Evolutionary conservation across 2,329 filamentous ascomycete genomes (phyloP).

Genomic region (Pestalotiopsis fici): DNA sequence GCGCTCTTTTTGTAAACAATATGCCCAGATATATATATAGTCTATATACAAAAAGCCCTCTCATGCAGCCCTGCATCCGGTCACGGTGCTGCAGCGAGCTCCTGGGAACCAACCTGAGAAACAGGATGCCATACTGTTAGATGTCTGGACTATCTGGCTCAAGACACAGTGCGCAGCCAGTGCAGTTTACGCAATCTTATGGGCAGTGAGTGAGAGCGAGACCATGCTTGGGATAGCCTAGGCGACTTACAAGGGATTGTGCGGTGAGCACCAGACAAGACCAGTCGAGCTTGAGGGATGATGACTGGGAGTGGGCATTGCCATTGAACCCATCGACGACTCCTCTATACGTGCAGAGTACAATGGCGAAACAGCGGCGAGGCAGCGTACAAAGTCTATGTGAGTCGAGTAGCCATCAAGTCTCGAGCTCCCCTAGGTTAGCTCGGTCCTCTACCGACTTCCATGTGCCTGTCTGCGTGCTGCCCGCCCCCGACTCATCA

Average conservation of each 20-base stretch:
- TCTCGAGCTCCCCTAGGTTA: too few species aligned
- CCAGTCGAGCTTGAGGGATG: too few species aligned
- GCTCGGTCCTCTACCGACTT: not conserved
- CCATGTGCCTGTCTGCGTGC: not conserved
- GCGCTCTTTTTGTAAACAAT: not conserved
- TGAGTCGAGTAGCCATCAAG: not conserved
- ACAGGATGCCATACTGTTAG: conserved; percentile 28
- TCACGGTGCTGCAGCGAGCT: conserved; percentile 1
- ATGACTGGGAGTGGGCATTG: not conserved
- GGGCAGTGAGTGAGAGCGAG: not conserved
- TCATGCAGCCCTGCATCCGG: not conserved
- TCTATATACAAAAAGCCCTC: not conserved
- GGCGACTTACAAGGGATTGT: not conserved
- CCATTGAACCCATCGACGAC: not conserved
- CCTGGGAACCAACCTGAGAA: conserved; percentile 13
- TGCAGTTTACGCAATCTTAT: not conserved
- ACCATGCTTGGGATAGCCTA: not conserved
- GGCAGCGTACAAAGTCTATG: not conserved
- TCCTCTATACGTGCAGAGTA: not conserved
- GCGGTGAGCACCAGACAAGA: not conserved
- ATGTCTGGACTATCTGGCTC: conserved; percentile 13
- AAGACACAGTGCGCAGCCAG: conserved; percentile 20
- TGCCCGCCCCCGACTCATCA: too few species aligned
- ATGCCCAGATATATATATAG: conserved; percentile 7
- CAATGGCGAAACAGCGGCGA: not conserved